These are phyloP conservation scores for Mucor velutinosus DNA, from an alignment of 371 early-diverging fungal species.

Conservation along the genomic window DNA sequence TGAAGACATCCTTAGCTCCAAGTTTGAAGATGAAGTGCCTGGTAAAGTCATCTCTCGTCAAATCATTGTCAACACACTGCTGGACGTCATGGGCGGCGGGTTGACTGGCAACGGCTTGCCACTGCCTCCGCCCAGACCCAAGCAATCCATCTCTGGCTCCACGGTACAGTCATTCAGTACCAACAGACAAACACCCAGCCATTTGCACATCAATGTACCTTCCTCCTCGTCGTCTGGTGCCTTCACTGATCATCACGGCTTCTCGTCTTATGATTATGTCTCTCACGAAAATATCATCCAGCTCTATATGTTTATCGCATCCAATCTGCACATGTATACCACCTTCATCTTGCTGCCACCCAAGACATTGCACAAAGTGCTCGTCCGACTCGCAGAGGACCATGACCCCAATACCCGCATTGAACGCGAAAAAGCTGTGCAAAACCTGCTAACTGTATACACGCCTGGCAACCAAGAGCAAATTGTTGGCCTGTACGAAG, in stretches of 20 bases:
- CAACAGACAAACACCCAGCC: conserved; percentile 7
- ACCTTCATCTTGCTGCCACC: conserved; percentile 63
- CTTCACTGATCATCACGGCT: conserved; percentile 2
- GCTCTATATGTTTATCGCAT: conserved; percentile 72
- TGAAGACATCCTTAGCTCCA: conserved; percentile 52
- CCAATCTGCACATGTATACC: conserved; percentile 66
- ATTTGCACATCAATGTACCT: conserved; percentile 20
- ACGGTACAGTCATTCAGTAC: conserved; percentile 41
- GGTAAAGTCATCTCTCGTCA: conserved; percentile 74
- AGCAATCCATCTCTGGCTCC: conserved; percentile 48
- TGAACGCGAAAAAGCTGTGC: conserved; percentile 72
- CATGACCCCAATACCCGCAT: conserved; percentile 54
- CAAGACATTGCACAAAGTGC: conserved; percentile 59
- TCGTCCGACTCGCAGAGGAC: conserved; percentile 60
- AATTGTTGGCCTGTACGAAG: conserved; percentile 62
- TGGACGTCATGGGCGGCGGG: conserved; percentile 61
- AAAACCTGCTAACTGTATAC: conserved; percentile 65
- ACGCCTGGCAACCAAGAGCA: conserved; percentile 60
- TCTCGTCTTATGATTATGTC: conserved; percentile 19
- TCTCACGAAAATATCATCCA: conserved; percentile 52
- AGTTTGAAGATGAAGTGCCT: conserved; percentile 59
- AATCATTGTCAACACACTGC: conserved; percentile 71
- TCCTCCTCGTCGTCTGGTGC: background rate
- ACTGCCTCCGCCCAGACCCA: conserved; percentile 39
- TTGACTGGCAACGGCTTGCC: conserved; percentile 35